Base-by-base conservation (phyloP, 2,329 filamentous ascomycete genomes). In the Coniochaeta pulveracea region DNA sequence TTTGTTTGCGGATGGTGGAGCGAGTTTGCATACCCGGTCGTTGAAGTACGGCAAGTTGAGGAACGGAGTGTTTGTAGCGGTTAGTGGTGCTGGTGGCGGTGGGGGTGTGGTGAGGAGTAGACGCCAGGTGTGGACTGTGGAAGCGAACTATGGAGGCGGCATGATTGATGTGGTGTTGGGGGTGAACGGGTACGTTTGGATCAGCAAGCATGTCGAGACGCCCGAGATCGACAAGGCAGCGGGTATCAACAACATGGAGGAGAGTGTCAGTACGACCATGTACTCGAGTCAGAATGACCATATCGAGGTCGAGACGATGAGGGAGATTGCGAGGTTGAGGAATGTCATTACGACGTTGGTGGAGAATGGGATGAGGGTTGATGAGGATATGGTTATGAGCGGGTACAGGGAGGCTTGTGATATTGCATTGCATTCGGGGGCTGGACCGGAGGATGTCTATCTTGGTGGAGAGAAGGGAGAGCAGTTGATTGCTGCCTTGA, bases 141-240 rank as follows among this genome's bases (percentile, higher is more conserved):
- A 80, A 38, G 55, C 54, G 5, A 62, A 59, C 25, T 59, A 39
- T 40, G 64, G 69, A 21, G 67, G 70, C 21, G 68, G 73, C 34
- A 79, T 76, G 41, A 72, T 98, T 18, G 85, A 95, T 51, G 76
- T 96, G 6, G 72, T 94, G 34, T 66, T 98, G 1, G 91, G 91
- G 3, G 91, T 98, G 24, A 98, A 98, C 49, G 91, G 91, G 1
- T 96, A 93, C 53, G 86, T 96, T 37, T 98, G 85, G 82, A 88
- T 96, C 49, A 79, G 80, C 56, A 88, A 85, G 61, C 85, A 93
- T 47, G 62, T 81, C 6, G 77, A 83, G 43, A 70, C 44, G 12
- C 42, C 69, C 22, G 28, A 17, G 5, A 39, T 42, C 12, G 34
- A 37, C 16, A 39, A 63, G 18, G 52, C 49, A 11, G 52, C 49